Evolutionary conservation across 225 moss, liverwort and hornwort species (phyloP).

Genomic region (Antitrichia curtipendula): DNA sequence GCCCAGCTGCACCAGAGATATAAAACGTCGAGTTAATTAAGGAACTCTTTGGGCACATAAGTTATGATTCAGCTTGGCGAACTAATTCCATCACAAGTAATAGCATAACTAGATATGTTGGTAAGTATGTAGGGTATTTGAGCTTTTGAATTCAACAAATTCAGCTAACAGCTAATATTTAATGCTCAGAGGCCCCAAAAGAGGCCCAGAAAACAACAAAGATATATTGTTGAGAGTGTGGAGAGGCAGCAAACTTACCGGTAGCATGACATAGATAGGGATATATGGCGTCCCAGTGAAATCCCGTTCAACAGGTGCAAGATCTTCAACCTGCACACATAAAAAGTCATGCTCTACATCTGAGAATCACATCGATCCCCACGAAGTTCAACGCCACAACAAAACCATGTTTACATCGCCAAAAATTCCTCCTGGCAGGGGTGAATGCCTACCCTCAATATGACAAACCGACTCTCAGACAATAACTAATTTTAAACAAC

Average conservation of each 20-base stretch:
- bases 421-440: neutral
- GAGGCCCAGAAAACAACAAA: neutral
- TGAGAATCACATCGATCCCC: neutral
- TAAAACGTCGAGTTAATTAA: neutral
- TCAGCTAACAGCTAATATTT: neutral
- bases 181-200: neutral
- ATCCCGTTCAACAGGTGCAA: constrained; percentile 30
- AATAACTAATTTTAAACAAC: neutral
- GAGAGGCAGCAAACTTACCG: constrained; percentile 27
- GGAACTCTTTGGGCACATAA: neutral
- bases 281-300: constrained; percentile 72
- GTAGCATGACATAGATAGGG: constrained; percentile 98
- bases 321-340: constrained; percentile 10
- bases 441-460: neutral
- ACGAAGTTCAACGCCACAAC: neutral
- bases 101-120: neutral
- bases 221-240: neutral
- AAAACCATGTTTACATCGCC: neutral
- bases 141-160: neutral
- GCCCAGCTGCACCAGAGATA: constrained; percentile 21
- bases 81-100: neutral
- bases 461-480: neutral
- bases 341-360: neutral
- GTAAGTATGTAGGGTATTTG: neutral
- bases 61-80: neutral